Conservation (phyloP, 1,139 yeast genomes). For the Blastobotrys buckinghamii region DNA sequence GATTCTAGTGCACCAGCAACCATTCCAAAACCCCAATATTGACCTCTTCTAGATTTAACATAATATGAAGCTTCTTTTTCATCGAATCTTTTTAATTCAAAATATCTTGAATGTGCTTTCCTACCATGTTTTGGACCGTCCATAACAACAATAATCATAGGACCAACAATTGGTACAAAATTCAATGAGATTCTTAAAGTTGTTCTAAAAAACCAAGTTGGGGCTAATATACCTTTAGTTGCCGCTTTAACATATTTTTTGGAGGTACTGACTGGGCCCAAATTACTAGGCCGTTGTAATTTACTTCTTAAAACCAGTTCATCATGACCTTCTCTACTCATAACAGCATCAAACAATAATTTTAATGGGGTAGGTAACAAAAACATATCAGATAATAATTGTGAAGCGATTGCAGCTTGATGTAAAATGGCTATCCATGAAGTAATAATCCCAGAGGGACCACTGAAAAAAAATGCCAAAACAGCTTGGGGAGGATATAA, state of each 20-base stretch:
- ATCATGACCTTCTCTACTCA: constrained; percentile 46
- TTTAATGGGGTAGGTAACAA: constrained; percentile 55
- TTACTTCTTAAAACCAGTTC: constrained; percentile 45
- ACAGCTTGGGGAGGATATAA: constrained; percentile 47
- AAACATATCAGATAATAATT: constrained; percentile 43
- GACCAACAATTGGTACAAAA: constrained; percentile 59
- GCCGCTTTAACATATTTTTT: constrained; percentile 24
- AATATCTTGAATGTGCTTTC: constrained; percentile 54
- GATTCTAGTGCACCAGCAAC: constrained; percentile 52
- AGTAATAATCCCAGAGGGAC: constrained; percentile 49
- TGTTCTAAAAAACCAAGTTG: constrained; percentile 35
- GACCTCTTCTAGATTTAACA: constrained; percentile 30
- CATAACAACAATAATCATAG: constrained; percentile 46
- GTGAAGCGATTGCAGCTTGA: constrained; percentile 46
- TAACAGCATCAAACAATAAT: constrained; percentile 50
- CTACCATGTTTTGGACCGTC: constrained; percentile 58
- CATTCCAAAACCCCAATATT: constrained; percentile 48
- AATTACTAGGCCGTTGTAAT: constrained; percentile 38
- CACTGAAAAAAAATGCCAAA: constrained; percentile 44
- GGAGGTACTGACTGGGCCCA: constrained; percentile 18
- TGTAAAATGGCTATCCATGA: constrained; percentile 52
- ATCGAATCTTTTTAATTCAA: constrained; percentile 50
- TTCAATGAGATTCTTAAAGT: constrained; percentile 37
- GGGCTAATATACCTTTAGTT: constrained; percentile 31
- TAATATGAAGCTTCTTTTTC: constrained; percentile 35